Evolutionary conservation across 2,329 filamentous ascomycete species (phyloP).

Genomic region (Cordyceps fumosorosea): DNA sequence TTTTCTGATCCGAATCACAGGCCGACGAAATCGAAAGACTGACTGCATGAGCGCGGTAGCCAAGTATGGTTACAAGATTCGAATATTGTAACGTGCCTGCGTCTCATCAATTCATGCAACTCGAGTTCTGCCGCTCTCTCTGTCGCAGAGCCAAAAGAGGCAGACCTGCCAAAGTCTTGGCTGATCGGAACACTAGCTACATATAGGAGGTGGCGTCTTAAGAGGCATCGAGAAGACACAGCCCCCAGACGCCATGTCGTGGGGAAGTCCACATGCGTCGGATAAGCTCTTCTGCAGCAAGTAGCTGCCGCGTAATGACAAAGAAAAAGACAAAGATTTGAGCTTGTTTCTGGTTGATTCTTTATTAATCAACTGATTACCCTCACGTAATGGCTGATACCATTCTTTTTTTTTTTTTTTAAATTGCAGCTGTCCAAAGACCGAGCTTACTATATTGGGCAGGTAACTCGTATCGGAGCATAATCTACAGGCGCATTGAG

Average conservation of each 20-base stretch:
- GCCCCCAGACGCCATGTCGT: not conserved
- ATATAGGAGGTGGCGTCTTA: not conserved
- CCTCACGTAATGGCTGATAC: not conserved
- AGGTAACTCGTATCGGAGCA: slow-evolving; percentile 1
- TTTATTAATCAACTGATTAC: not conserved
- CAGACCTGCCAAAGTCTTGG: not conserved
- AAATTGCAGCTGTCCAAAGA: not conserved
- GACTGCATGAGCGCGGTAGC: too few relatives aligned
- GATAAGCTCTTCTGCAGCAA: not conserved
- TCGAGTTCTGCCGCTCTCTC: too few relatives aligned
- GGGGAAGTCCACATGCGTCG: not conserved
- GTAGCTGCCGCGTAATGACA: too few relatives aligned
- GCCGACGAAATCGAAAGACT: too few relatives aligned
- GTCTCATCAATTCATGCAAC: too few relatives aligned
- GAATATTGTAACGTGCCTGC: too few relatives aligned
- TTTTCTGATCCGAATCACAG: too few relatives aligned
- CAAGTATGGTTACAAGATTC: too few relatives aligned
- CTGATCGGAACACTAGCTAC: not conserved
- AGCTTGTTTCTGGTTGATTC: not conserved
- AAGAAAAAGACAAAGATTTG: too few relatives aligned
- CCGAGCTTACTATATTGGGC: slow-evolving; percentile 7
- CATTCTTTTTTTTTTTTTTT: too few relatives aligned
- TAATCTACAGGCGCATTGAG: not conserved
- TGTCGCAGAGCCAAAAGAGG: not conserved
- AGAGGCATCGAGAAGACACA: not conserved